Base-by-base conservation (phyloP, 805 yeast genomes). In the Ogataea saltuana region DNA sequence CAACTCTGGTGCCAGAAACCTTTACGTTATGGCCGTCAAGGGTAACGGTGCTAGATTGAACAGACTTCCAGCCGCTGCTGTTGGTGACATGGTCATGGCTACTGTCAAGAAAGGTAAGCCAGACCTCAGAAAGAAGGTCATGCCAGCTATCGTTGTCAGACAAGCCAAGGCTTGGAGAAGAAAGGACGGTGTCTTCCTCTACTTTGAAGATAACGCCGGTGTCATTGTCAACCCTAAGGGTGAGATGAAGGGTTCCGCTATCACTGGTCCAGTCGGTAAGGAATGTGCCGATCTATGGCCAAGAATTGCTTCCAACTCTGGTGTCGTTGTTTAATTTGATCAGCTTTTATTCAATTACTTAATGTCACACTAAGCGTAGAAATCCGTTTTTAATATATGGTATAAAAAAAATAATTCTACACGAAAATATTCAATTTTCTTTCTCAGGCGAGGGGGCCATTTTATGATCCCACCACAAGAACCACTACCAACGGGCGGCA, bases 221-320 rank as follows among this genome's bases (percentile, higher is more conserved):
- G 99, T 95, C 75, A 93, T 93, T 71, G 99, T 93, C 74, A 93
- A 93, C 81, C 99, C 99, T 72, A 93, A 93, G 93, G 99, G 99
- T 83, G 99, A 93, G 80, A 93, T 95, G 99, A 93, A 93, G 84
- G 99, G 99, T 79, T 95, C 99, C 63, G 99, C 99, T 70, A 93
- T 93, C 75, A 95, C 99, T 70, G 99, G 99, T 76, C 99, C 99
- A 70, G 99, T 93, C 71, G 98, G 97, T 75, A 93, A 93, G 81
- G 99, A 93, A 83, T 95, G 99, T 83, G 99, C 99, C 74, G 99
- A 93, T 74, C 86, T 93, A 76, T 93, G 99, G 99, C 99, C 99
- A 75, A 88, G 99, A 83, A 93, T 93, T 81, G 98, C 99, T 71
- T 89, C 97, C 64, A 88, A 88, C 91, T 93, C 99, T 67, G 99